Evolutionary conservation across 2,329 filamentous ascomycete species (phyloP).

Genomic region (Neopestalotiopsis sp.): DNA sequence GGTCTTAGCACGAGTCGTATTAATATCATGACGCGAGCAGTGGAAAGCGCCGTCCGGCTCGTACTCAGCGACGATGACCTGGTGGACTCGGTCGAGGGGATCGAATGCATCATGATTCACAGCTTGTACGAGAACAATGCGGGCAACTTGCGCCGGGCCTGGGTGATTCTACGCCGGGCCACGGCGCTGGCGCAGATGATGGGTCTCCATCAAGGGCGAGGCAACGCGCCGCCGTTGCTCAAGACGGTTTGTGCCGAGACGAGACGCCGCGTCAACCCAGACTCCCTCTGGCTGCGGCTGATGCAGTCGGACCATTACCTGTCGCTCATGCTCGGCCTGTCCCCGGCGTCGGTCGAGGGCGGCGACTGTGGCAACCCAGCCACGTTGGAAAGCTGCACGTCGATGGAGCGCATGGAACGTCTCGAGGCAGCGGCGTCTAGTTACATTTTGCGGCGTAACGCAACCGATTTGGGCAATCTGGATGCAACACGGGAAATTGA

Average conservation of each 20-base stretch:
- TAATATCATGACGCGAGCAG: slow-evolving; percentile 14
- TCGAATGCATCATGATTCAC: slow-evolving; percentile 57
- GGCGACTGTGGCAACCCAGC: slow-evolving; percentile 24
- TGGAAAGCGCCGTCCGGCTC: slow-evolving; percentile 31
- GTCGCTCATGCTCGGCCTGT: slow-evolving; percentile 52
- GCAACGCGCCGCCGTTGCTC: slow-evolving; percentile 23
- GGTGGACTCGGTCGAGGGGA: slow-evolving; percentile 48
- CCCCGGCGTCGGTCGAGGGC: slow-evolving; percentile 42
- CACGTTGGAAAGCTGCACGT: slow-evolving; percentile 30
- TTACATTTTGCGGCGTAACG: neutral
- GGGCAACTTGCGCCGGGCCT: slow-evolving; percentile 52
- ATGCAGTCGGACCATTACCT: slow-evolving; percentile 52
- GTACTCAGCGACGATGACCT: slow-evolving; percentile 55
- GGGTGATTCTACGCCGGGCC: slow-evolving; percentile 50
- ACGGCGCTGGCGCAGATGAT: slow-evolving; percentile 51
- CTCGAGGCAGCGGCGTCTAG: neutral
- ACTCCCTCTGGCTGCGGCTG: slow-evolving; percentile 52
- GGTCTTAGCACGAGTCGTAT: neutral
- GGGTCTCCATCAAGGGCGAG: slow-evolving; percentile 35
- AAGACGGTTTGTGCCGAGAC: neutral
- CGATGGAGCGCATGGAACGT: slow-evolving; percentile 21
- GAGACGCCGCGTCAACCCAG: slow-evolving; percentile 28
- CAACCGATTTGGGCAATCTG: neutral
- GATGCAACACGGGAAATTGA: neutral
- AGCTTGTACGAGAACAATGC: slow-evolving; percentile 51